Evolutionary conservation across 345 rosid species (phyloP).

Genomic region (Leavenworthia alabamica): DNA sequence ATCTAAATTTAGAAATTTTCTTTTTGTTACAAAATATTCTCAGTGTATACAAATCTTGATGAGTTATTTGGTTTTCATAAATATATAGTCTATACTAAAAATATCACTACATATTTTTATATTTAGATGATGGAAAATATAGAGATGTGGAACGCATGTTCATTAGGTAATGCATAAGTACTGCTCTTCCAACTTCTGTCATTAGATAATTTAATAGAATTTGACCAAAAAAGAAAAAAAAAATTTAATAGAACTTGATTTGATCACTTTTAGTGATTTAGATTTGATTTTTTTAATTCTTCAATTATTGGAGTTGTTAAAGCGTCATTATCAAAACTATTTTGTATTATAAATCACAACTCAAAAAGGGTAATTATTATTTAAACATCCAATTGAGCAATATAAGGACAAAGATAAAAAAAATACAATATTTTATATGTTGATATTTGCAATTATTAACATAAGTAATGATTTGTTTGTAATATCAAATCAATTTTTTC

Average conservation of each 20-base stretch:
- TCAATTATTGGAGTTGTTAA: background rate
- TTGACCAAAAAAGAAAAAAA: too few relatives aligned
- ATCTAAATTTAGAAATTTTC: constrained; percentile 2
- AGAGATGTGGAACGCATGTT: background rate
- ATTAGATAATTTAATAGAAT: too few relatives aligned
- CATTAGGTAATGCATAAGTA: constrained; percentile 7
- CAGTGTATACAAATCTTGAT: background rate
- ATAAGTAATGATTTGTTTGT: background rate
- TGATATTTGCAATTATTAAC: background rate
- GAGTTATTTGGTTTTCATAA: background rate
- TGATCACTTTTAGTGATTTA: background rate
- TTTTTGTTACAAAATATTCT: background rate
- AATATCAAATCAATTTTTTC: background rate
- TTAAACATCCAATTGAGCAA: background rate
- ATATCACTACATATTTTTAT: background rate
- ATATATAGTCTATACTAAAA: background rate
- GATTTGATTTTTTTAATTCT: background rate
- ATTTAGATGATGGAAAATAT: background rate
- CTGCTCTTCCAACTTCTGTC: constrained; percentile 15
- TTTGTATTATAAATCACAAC: background rate
- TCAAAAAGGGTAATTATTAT: background rate
- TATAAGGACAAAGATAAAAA: background rate
- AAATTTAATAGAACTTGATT: background rate
- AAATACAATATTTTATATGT: background rate
- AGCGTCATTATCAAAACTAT: background rate